Evolutionary conservation across 2,329 filamentous ascomycete species (phyloP).

Genomic region (Clathrospora elynae): DNA sequence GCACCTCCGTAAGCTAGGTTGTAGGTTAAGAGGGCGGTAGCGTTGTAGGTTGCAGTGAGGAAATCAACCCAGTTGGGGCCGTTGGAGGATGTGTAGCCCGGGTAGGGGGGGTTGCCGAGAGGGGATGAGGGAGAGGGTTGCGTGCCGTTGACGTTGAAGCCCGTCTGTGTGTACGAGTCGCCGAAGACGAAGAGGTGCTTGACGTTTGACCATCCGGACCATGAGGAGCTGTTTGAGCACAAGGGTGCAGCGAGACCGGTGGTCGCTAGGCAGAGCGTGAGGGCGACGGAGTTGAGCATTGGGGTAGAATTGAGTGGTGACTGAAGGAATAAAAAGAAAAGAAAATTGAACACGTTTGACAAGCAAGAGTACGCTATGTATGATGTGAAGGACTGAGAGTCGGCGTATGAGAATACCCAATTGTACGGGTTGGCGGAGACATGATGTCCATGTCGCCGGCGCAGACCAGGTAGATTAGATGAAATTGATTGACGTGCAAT

Average conservation of each 20-base stretch:
- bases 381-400: neutral
- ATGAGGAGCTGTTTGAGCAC: conserved; percentile 21
- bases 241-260: conserved; percentile 29
- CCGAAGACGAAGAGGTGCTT: conserved; percentile 52
- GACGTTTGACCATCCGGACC: conserved; percentile 42
- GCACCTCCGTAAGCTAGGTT: conserved; percentile 58
- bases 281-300: conserved; percentile 31
- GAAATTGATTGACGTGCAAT: conserved; percentile 28
- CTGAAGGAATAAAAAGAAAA: conserved; percentile 2
- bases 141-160: conserved; percentile 59
- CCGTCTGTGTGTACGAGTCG: conserved; percentile 65
- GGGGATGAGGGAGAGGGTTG: conserved; percentile 61
- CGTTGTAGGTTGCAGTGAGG: conserved; percentile 45
- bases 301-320: neutral
- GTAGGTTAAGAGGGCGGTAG: conserved; percentile 55
- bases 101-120: conserved; percentile 65
- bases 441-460: conserved; percentile 20
- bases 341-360: neutral
- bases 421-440: conserved; percentile 22
- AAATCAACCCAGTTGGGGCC: conserved; percentile 64
- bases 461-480: conserved; percentile 35
- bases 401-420: conserved; percentile 15
- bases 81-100: conserved; percentile 49
- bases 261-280: conserved; percentile 30
- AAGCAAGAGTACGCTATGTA: conserved; percentile 16